Conservation (phyloP, 169 alveolate genomes). For the Perkinsus olseni region DNA sequence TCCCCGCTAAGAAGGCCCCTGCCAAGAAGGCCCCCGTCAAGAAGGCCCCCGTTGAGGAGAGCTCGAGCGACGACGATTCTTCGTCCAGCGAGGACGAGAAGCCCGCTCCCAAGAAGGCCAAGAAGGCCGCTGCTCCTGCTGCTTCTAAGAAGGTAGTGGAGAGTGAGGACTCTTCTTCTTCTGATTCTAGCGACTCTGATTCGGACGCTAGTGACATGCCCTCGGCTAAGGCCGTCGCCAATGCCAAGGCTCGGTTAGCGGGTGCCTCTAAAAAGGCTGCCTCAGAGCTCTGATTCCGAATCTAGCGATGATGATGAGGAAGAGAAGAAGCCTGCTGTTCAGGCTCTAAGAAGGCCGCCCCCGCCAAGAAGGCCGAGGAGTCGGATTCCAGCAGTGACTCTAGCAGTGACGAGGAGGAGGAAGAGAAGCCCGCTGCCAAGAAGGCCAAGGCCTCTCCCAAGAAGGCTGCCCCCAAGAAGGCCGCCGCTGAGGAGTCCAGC, state of each 20-base stretch:
- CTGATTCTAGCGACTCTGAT: neutral
- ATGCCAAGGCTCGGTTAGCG: neutral
- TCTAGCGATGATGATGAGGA: neutral
- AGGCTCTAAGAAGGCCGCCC: neutral
- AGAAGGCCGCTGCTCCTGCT: neutral
- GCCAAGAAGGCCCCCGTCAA: neutral
- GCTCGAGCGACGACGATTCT: conserved; percentile 2
- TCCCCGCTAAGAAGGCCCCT: neutral
- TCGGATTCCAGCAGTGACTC: neutral
- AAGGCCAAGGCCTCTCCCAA: neutral
- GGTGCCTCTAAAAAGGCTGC: neutral
- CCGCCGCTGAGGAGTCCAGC: neutral
- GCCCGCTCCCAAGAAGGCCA: neutral
- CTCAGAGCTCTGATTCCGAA: neutral
- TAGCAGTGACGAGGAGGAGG: neutral
- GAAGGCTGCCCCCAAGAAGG: neutral
- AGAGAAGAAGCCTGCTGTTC: neutral
- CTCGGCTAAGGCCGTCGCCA: neutral
- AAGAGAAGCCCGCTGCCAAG: neutral
- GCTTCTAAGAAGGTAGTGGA: neutral
- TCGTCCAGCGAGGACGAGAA: neutral
- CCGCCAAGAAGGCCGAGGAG: neutral
- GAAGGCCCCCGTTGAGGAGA: neutral
- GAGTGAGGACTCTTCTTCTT: neutral
- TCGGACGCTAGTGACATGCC: neutral